Conservation (phyloP, 768 basidiomycete species). For the Lentinula boryana region DNA sequence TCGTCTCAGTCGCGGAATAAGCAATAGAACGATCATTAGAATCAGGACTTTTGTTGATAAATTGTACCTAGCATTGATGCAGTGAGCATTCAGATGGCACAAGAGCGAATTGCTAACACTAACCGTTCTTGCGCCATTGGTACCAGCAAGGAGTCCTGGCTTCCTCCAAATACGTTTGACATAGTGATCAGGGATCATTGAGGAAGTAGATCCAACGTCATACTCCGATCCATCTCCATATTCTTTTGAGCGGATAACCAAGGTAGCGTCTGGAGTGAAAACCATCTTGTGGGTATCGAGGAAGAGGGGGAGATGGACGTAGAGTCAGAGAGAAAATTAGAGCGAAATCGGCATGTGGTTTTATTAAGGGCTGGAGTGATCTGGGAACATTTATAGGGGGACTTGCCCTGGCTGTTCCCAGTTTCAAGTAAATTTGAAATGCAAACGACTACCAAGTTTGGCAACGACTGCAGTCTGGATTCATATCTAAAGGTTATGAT, state of each 20-base stretch:
- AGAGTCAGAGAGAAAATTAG: not conserved
- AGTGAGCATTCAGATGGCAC: not conserved
- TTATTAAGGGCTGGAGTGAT: not conserved
- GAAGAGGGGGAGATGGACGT: not conserved
- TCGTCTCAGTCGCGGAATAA: not conserved
- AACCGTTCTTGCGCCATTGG: not conserved
- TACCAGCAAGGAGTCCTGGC: not conserved
- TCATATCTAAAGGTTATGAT: not conserved
- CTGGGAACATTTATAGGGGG: not conserved
- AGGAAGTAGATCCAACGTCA: not conserved
- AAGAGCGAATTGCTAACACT: not conserved
- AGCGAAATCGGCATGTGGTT: not conserved
- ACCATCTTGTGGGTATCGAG: conserved; percentile 3
- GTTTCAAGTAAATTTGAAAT: not conserved
- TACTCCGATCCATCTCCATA: conserved; percentile 10
- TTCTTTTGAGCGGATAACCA: conserved; percentile 9
- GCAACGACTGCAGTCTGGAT: not conserved
- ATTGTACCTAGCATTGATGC: not conserved
- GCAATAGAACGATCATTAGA: conserved; percentile 8
- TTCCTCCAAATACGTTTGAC: conserved; percentile 12
- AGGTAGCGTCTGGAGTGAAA: conserved; percentile 7
- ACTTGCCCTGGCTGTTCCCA: not conserved
- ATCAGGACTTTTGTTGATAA: conserved; percentile 8
- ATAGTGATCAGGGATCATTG: conserved; percentile 9
- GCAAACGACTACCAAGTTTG: not conserved